A percentile compares a stretch with the other conserved stretches of the same genome.
phyloP scores from a whole-genome alignment of 768 basidiomycete species.

The Suillus clintonianus region DNA sequence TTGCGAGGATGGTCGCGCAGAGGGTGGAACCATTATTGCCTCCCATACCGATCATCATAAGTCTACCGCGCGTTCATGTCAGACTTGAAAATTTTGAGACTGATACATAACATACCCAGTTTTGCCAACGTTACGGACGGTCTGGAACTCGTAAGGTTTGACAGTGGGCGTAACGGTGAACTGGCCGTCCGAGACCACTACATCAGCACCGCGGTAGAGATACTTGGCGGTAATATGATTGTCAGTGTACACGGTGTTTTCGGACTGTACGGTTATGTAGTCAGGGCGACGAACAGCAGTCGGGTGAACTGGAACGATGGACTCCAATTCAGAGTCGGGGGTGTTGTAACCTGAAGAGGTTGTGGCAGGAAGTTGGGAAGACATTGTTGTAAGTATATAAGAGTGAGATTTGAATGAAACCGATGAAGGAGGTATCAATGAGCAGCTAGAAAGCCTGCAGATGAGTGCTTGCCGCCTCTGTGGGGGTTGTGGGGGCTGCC shows the following conservation, averaged over 20 bases:
- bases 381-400: slow-evolving; percentile 43
- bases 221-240: slow-evolving; percentile 84
- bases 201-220: slow-evolving; percentile 75
- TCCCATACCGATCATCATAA: slow-evolving; percentile 96
- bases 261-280: slow-evolving; percentile 78
- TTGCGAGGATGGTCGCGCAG: slow-evolving; percentile 92
- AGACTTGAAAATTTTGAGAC: slow-evolving; percentile 8
- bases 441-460: slow-evolving; percentile 62
- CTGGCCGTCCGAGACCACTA: slow-evolving; percentile 69
- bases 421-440: slow-evolving; percentile 36
- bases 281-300: slow-evolving; percentile 80
- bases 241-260: slow-evolving; percentile 78
- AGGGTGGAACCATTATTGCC: slow-evolving; percentile 98
- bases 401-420: slow-evolving; percentile 23
- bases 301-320: slow-evolving; percentile 74
- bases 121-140: slow-evolving; percentile 79
- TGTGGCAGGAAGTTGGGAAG: slow-evolving; percentile 42
- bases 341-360: slow-evolving; percentile 71
- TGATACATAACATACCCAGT: slow-evolving; percentile 71
- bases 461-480: slow-evolving; percentile 85
- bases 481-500: slow-evolving; percentile 86
- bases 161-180: slow-evolving; percentile 78
- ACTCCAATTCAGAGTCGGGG: slow-evolving; percentile 72
- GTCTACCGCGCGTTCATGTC: slow-evolving; percentile 43
- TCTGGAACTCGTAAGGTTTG: slow-evolving; percentile 89